Evolutionary conservation across 768 basidiomycete species (phyloP).

Genomic region (Neoboletus magnificus): DNA sequence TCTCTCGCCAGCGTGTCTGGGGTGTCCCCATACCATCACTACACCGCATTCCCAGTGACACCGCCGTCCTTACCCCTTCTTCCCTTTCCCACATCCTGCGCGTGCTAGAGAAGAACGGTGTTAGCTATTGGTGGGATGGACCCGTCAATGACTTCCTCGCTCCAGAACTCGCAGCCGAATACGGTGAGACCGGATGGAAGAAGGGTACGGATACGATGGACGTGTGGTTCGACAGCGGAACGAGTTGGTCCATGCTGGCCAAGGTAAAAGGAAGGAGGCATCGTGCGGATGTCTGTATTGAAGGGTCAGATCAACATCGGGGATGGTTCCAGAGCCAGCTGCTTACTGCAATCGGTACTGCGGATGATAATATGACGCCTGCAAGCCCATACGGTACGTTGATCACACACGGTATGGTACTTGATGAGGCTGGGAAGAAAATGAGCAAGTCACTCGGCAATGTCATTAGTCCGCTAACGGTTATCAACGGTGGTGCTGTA

Average conservation of each 20-base stretch:
- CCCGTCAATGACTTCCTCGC: slow-evolving; percentile 80
- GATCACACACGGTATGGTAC: slow-evolving; percentile 96
- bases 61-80: slow-evolving; percentile 58
- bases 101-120: slow-evolving; percentile 70
- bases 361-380: slow-evolving; percentile 14
- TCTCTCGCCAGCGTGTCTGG: slow-evolving; percentile 96
- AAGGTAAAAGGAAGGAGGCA: slow-evolving; percentile 37
- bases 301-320: slow-evolving; percentile 96
- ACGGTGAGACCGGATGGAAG: slow-evolving; percentile 48
- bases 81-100: slow-evolving; percentile 73
- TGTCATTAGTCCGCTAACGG: slow-evolving; percentile 76
- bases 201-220: slow-evolving; percentile 97
- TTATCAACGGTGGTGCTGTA: slow-evolving; percentile 78
- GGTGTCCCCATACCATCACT: slow-evolving; percentile 94
- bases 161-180: slow-evolving; percentile 49
- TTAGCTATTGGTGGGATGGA: slow-evolving; percentile 91
- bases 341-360: slow-evolving; percentile 66
- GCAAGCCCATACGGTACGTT: slow-evolving; percentile 67
- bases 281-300: slow-evolving; percentile 83
- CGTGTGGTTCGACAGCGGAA: slow-evolving; percentile 98
- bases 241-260: slow-evolving; percentile 83
- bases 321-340: slow-evolving; percentile 99
- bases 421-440: slow-evolving; percentile 83
- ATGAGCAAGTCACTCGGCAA: slow-evolving; percentile 99
- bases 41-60: slow-evolving; percentile 58